A percentile compares a stretch with the other conserved stretches of the same genome.
phyloP scores from a whole-genome alignment of 2,329 filamentous ascomycete species.

The Trichoderma koningii region DNA sequence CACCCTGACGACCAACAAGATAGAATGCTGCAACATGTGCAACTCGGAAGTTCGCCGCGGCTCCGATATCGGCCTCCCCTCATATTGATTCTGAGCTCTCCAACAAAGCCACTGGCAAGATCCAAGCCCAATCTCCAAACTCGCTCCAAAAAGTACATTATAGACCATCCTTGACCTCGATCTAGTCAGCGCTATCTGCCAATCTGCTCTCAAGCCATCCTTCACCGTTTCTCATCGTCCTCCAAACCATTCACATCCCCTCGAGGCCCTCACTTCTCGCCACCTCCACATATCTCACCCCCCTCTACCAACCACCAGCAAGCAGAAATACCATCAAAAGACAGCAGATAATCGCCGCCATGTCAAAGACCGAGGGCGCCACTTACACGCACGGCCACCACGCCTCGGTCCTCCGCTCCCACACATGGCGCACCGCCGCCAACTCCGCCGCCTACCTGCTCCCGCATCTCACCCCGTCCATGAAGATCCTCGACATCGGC shows the following conservation, averaged over 20 bases:
- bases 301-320: no score
- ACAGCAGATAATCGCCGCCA: background rate
- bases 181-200: conserved; percentile 2
- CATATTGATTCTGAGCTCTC: background rate
- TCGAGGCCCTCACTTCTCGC: background rate
- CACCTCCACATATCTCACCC: background rate
- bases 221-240: background rate
- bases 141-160: conserved; percentile 3
- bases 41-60: background rate
- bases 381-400: conserved; percentile 47
- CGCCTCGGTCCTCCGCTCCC: conserved; percentile 41
- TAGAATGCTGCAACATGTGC: background rate
- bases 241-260: no score
- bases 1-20: background rate
- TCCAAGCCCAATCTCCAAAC: conserved; percentile 11
- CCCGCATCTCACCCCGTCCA: conserved; percentile 42
- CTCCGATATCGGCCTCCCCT: conserved; percentile 26
- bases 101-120: background rate
- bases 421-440: conserved; percentile 46
- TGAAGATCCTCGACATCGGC: conserved; percentile 50
- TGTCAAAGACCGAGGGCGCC: conserved; percentile 28
- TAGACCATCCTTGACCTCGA: background rate
- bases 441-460: conserved; percentile 47
- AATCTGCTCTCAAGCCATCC: background rate
- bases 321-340: no score